phyloP scores from a whole-genome alignment of 257 asterid genomes.

The Nicotiana undulata region DNA sequence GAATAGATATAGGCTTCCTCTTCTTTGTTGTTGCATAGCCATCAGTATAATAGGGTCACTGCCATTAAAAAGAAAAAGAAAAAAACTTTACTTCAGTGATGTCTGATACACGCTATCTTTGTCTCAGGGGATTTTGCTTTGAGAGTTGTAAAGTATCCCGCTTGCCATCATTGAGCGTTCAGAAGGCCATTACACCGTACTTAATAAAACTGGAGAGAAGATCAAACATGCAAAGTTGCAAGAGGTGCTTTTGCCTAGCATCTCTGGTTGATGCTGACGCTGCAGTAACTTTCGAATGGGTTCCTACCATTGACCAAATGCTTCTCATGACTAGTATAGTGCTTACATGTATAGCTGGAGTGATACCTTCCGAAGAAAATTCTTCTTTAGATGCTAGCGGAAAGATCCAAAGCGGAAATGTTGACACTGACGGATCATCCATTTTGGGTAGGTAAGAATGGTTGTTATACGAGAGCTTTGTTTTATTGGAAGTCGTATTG shows the following conservation, averaged over 20 bases:
- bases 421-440: constrained; percentile 37
- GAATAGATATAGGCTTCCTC: neutral
- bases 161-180: constrained; percentile 19
- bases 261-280: constrained; percentile 40
- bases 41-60: neutral
- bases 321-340: constrained; percentile 64
- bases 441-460: constrained; percentile 90
- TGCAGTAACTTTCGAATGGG: constrained; percentile 46
- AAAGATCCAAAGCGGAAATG: constrained; percentile 25
- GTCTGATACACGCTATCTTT: neutral
- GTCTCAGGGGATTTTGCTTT: constrained; percentile 30
- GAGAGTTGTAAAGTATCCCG: constrained; percentile 19
- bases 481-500: constrained; percentile 9
- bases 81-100: neutral
- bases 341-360: constrained; percentile 73
- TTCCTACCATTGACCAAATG: constrained; percentile 59
- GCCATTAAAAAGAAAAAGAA: neutral
- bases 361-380: constrained; percentile 26
- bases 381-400: constrained; percentile 17
- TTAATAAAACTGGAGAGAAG: constrained; percentile 17
- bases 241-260: constrained; percentile 45
- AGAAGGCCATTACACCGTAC: constrained; percentile 23
- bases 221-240: constrained; percentile 19
- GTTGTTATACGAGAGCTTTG: constrained; percentile 32
- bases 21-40: neutral